Evolutionary conservation across 768 basidiomycete species (phyloP).

Genomic region (Xerocomellus dryophilus): DNA sequence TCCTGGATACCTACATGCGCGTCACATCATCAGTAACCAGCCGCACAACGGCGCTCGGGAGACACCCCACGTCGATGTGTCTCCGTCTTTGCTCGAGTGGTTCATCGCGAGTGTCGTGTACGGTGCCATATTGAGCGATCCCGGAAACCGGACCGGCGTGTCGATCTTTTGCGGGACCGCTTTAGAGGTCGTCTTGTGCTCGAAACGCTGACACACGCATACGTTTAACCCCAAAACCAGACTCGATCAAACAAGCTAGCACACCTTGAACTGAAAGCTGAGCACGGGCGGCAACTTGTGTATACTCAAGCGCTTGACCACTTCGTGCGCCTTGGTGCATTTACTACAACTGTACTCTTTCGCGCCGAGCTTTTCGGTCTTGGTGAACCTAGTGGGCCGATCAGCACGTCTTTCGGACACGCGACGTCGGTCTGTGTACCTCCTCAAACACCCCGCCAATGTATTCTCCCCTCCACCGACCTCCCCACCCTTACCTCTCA

Average conservation of each 20-base stretch:
- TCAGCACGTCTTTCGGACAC: not conserved
- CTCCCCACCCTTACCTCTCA: conserved; percentile 55
- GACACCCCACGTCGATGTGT: conserved; percentile 27
- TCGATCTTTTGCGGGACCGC: conserved; percentile 82
- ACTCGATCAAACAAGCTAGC: not conserved
- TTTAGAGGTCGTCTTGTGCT: conserved; percentile 76
- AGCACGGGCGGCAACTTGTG: conserved; percentile 84
- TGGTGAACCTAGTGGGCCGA: conserved; percentile 62
- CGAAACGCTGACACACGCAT: conserved; percentile 66
- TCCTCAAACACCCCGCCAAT: conserved; percentile 68
- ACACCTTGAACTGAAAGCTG: conserved; percentile 89
- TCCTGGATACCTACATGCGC: conserved; percentile 41
- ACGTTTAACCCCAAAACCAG: not conserved
- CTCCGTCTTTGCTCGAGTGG: conserved; percentile 43
- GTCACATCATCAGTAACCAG: not conserved
- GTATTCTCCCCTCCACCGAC: conserved; percentile 55
- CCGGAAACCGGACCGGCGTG: conserved; percentile 75
- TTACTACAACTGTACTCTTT: conserved; percentile 84
- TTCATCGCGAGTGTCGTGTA: conserved; percentile 69
- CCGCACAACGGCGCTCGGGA: not conserved
- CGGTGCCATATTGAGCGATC: conserved; percentile 82
- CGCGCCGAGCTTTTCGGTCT: conserved; percentile 75
- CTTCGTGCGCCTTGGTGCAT: conserved; percentile 76
- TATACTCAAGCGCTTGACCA: conserved; percentile 82
- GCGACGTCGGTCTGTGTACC: conserved; percentile 39